phyloP scores from a whole-genome alignment of 305 asterid genomes.

The Ilex paraguariensis region DNA sequence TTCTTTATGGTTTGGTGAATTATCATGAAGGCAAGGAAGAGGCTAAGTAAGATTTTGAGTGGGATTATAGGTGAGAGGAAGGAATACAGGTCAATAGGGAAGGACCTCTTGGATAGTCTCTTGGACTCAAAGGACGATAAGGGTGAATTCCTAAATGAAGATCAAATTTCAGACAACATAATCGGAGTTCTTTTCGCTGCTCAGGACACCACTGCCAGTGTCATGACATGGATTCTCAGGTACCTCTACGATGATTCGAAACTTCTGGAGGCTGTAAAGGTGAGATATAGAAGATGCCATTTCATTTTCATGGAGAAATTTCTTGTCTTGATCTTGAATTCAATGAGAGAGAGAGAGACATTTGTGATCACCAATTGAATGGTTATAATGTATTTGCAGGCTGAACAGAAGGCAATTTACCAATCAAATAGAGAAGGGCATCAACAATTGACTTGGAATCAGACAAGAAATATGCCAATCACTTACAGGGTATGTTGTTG shows the following conservation, averaged over 20 bases:
- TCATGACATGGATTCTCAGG: slow-evolving; percentile 79
- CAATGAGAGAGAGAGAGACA: neutral
- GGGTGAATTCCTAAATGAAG: slow-evolving; percentile 44
- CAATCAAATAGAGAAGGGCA: slow-evolving; percentile 32
- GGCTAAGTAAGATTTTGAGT: slow-evolving; percentile 46
- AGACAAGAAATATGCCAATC: slow-evolving; percentile 76
- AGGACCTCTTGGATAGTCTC: slow-evolving; percentile 50
- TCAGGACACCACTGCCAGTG: slow-evolving; percentile 84
- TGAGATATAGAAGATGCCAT: slow-evolving; percentile 10
- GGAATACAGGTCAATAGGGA: slow-evolving; percentile 33
- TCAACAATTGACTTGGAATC: slow-evolving; percentile 55
- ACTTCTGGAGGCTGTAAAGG: slow-evolving; percentile 59
- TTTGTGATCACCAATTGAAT: neutral
- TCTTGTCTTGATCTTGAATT: neutral
- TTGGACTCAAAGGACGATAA: slow-evolving; percentile 44
- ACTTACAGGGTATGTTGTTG: slow-evolving; percentile 46
- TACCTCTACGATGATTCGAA: slow-evolving; percentile 71
- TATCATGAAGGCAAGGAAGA: slow-evolving; percentile 66
- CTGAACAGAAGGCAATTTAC: slow-evolving; percentile 58
- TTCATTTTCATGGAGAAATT: neutral
- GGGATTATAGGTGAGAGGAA: slow-evolving; percentile 52
- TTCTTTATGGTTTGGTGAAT: neutral
- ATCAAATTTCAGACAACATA: slow-evolving; percentile 71
- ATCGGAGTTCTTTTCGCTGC: slow-evolving; percentile 95
- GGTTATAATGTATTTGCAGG: slow-evolving; percentile 34